A percentile compares a stretch with the other conserved stretches of the same genome.
Evolutionary conservation across 495 filamentous ascomycete species (phyloP).

Genomic region (Penicillium paxilli): DNA sequence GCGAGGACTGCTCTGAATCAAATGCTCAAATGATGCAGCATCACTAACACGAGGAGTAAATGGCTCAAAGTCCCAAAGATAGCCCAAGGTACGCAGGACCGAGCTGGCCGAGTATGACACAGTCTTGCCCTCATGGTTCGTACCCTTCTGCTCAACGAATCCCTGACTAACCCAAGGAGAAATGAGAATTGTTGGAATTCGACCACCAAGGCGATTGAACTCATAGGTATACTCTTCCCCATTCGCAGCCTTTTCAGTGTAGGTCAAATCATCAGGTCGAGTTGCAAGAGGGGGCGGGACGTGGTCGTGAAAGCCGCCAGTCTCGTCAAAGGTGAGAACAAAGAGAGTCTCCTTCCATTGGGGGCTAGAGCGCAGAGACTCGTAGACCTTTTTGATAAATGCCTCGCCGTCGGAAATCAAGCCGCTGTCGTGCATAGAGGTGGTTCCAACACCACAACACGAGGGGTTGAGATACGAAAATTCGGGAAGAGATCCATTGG

Average conservation of each 20-base stretch:
- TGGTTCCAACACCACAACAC: constrained; percentile 48
- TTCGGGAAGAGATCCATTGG: constrained; percentile 37
- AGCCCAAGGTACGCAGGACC: constrained; percentile 39
- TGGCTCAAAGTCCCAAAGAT: constrained; percentile 47
- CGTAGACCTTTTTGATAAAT: constrained; percentile 53
- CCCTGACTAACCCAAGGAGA: constrained; percentile 48
- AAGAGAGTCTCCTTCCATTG: constrained; percentile 51
- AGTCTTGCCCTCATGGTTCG: constrained; percentile 27
- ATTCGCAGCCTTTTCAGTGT: constrained; percentile 42
- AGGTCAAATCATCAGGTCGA: constrained; percentile 41
- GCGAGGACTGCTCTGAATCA: constrained; percentile 24
- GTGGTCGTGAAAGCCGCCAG: constrained; percentile 52
- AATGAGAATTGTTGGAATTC: constrained; percentile 51
- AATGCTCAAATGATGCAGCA: constrained; percentile 45
- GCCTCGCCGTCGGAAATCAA: constrained; percentile 48
- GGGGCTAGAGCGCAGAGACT: constrained; percentile 43
- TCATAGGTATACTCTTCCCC: constrained; percentile 45
- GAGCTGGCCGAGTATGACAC: constrained; percentile 43
- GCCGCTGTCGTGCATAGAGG: constrained; percentile 49
- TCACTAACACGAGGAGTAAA: constrained; percentile 41
- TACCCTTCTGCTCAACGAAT: constrained; percentile 45
- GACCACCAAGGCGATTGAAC: constrained; percentile 50
- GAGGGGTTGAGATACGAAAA: constrained; percentile 52
- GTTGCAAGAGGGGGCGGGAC: constrained; percentile 44
- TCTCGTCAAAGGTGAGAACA: constrained; percentile 54